Conservation (phyloP, 805 yeast genomes). For the Zygotorulaspora florentina region DNA sequence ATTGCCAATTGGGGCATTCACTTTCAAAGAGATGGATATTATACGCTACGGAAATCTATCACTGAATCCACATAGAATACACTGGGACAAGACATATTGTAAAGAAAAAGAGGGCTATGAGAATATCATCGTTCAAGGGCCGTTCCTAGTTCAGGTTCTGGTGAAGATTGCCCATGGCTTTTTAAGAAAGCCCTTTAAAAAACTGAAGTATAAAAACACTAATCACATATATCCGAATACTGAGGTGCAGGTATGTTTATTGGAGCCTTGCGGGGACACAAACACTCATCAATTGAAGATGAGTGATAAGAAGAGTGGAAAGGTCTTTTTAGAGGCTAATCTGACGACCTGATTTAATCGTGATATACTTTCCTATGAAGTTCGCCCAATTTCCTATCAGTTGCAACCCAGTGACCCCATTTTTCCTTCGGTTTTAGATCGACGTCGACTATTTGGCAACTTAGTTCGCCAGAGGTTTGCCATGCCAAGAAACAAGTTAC, state of each 20-base stretch:
- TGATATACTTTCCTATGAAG: conserved; percentile 31
- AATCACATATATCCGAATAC: conserved; percentile 41
- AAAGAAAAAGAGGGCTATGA: conserved; percentile 53
- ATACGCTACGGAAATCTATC: conserved; percentile 68
- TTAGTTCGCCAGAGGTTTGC: conserved; percentile 6
- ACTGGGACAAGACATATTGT: conserved; percentile 60
- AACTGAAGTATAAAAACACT: conserved; percentile 42
- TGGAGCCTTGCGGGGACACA: background rate
- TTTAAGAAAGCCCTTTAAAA: conserved; percentile 20
- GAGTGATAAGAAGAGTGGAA: conserved; percentile 6
- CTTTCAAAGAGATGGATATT: conserved; percentile 41
- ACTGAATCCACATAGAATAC: conserved; percentile 81
- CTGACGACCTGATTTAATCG: conserved; percentile 3
- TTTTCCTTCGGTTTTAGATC: conserved; percentile 49
- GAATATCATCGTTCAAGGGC: conserved; percentile 71
- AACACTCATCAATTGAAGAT: conserved; percentile 8
- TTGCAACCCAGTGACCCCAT: conserved; percentile 45
- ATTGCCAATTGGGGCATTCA: conserved; percentile 14
- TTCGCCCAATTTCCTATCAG: conserved; percentile 33
- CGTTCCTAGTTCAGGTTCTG: conserved; percentile 60
- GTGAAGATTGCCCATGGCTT: conserved; percentile 46
- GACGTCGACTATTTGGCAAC: conserved; percentile 43
- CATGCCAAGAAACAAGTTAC: conserved; percentile 36
- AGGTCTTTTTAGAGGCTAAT: conserved; percentile 6
- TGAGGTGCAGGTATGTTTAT: conserved; percentile 23